Conservation (phyloP, 257 asterid genomes). For the Dorcoceras hygrometricum region DNA sequence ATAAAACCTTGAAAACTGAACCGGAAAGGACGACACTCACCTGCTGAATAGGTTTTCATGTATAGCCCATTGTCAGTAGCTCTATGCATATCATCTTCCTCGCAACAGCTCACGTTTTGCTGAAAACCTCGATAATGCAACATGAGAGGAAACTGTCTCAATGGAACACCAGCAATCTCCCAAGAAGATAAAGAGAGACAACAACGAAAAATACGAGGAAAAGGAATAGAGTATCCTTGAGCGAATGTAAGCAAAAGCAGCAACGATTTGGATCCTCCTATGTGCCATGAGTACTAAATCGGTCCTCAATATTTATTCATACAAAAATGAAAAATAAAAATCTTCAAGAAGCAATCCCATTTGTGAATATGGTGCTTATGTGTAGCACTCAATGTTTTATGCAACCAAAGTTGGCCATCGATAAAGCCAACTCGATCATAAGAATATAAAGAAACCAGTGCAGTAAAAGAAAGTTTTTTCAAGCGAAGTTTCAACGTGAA, state of each 20-base stretch:
- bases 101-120: slow-evolving; percentile 58
- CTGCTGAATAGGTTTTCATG: slow-evolving; percentile 46
- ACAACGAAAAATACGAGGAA: not conserved
- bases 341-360: slow-evolving; percentile 1
- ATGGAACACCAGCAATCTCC: not conserved
- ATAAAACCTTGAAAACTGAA: not conserved
- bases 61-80: slow-evolving; percentile 52
- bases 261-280: slow-evolving; percentile 7
- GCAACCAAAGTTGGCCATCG: not conserved
- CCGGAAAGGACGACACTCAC: slow-evolving; percentile 33
- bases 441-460: not conserved
- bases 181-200: not conserved
- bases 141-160: slow-evolving; percentile 6
- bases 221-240: not conserved
- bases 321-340: not conserved
- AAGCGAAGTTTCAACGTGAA: not conserved
- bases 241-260: slow-evolving; percentile 1
- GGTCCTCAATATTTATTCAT: slow-evolving; percentile 5
- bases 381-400: not conserved
- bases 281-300: not conserved
- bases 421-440: slow-evolving; percentile 6
- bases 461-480: slow-evolving; percentile 1
- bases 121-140: slow-evolving; percentile 10
- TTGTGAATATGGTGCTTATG: not conserved
- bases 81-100: slow-evolving; percentile 61